Evolutionary conservation across 306 rosid species (phyloP).

Genomic region (Rosa persica): DNA sequence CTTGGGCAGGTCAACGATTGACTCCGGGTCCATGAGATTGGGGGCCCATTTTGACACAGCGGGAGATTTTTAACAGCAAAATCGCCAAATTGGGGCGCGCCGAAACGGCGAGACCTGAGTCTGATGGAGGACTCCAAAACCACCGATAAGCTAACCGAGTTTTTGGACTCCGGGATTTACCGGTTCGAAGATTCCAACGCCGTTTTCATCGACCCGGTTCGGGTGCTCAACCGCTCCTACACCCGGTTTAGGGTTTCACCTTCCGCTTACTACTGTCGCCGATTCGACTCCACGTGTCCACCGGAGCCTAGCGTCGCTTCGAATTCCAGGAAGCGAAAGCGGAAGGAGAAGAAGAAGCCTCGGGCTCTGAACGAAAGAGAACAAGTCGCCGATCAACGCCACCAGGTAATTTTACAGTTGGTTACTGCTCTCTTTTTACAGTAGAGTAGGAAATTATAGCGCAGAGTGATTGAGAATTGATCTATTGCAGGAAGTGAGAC

Average conservation of each 20-base stretch:
- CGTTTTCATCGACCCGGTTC: slow-evolving; percentile 77
- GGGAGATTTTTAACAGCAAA: neutral
- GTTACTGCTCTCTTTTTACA: neutral
- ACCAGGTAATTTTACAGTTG: slow-evolving; percentile 43
- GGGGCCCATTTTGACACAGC: neutral
- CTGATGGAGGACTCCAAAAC: slow-evolving; percentile 31
- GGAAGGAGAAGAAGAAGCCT: slow-evolving; percentile 39
- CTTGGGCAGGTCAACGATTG: neutral
- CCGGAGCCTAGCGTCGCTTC: slow-evolving; percentile 26
- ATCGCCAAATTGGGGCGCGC: neutral
- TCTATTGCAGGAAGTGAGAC: slow-evolving; percentile 60
- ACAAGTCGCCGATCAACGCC: slow-evolving; percentile 66
- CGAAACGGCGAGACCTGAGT: neutral
- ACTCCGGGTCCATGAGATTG: too few species aligned
- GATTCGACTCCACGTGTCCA: slow-evolving; percentile 39
- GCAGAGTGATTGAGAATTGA: neutral
- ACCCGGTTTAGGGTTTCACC: slow-evolving; percentile 64
- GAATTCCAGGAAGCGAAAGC: slow-evolving; percentile 51
- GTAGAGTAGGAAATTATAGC: neutral
- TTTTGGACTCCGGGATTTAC: slow-evolving; percentile 57
- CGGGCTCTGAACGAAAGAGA: slow-evolving; percentile 67
- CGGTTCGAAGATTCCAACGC: slow-evolving; percentile 41
- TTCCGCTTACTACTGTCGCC: slow-evolving; percentile 61
- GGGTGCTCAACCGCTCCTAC: slow-evolving; percentile 68
- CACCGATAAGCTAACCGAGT: slow-evolving; percentile 28